These are phyloP conservation scores for Blastocystis sp. DNA, from an alignment of 352 stramenopile genomes.

Conservation along the genomic window DNA sequence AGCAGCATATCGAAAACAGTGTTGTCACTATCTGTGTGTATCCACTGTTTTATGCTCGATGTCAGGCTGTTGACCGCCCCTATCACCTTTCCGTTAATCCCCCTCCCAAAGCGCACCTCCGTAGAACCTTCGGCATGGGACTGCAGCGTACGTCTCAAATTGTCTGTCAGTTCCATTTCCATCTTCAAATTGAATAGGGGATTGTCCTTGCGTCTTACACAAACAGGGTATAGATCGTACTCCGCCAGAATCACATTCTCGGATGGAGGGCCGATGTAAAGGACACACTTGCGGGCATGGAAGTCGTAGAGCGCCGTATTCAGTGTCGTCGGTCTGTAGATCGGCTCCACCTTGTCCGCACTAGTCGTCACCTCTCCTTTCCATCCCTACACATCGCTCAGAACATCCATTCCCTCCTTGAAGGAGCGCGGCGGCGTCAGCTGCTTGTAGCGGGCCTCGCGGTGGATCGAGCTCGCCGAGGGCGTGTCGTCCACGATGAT, in stretches of 20 bases:
- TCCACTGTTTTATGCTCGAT: not conserved
- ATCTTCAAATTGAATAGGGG: no score
- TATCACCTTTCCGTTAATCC: no score
- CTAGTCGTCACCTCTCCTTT: not conserved
- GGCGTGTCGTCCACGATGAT: slow-evolving; percentile 58
- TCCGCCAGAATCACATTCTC: not conserved
- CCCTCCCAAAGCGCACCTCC: no score
- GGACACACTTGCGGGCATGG: not conserved
- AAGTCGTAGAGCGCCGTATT: slow-evolving; percentile 45
- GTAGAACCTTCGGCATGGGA: no score
- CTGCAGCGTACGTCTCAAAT: no score
- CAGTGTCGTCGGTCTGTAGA: slow-evolving; percentile 50
- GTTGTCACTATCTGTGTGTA: not conserved
- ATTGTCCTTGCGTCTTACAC: no score
- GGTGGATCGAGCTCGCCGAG: slow-evolving; percentile 55
- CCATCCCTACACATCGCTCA: slow-evolving; percentile 36
- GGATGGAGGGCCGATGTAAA: slow-evolving; percentile 27
- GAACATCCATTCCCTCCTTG: slow-evolving; percentile 32
- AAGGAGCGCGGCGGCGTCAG: slow-evolving; percentile 29
- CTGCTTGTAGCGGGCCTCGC: slow-evolving; percentile 46
- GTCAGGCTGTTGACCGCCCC: not conserved
- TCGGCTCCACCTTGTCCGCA: slow-evolving; percentile 29
- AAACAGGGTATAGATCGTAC: not conserved
- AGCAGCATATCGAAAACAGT: not conserved
- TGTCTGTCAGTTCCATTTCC: no score